A percentile compares a stretch with the other conserved stretches of the same genome.
Conservation (phyloP, 495 filamentous ascomycete genomes). For the Rostrohypoxylon terebratum region DNA sequence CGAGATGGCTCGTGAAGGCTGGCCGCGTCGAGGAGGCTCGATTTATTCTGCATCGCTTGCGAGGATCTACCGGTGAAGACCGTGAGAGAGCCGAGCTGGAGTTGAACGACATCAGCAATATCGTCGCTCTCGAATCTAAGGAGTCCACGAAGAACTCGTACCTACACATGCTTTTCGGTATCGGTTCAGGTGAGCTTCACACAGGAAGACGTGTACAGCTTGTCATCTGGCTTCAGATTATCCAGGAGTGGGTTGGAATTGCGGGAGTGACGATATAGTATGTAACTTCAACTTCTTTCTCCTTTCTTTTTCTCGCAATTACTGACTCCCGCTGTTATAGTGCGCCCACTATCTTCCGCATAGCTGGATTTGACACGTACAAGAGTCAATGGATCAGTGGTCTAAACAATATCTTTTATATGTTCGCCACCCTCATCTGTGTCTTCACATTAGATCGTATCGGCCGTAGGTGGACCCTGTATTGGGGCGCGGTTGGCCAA, state of each 20-base stretch:
- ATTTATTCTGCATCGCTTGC: slow-evolving; percentile 70
- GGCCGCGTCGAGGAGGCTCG: slow-evolving; percentile 71
- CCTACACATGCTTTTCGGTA: slow-evolving; percentile 71
- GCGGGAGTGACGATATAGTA: slow-evolving; percentile 74
- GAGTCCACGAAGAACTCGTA: slow-evolving; percentile 67
- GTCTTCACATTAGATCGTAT: slow-evolving; percentile 77
- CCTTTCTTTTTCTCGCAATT: too few species aligned
- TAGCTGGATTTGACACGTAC: slow-evolving; percentile 69
- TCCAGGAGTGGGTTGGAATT: slow-evolving; percentile 81
- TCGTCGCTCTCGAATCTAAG: slow-evolving; percentile 63
- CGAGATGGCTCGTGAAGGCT: slow-evolving; percentile 72
- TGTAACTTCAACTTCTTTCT: too few species aligned
- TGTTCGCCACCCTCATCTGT: slow-evolving; percentile 66
- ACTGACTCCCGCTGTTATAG: too few species aligned
- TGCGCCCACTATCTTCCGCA: slow-evolving; percentile 73
- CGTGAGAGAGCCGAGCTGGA: slow-evolving; percentile 67
- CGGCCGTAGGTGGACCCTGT: slow-evolving; percentile 74
- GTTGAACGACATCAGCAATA: slow-evolving; percentile 71
- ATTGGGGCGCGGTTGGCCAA: slow-evolving; percentile 73
- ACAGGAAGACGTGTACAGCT: slow-evolving; percentile 74
- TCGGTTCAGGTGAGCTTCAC: slow-evolving; percentile 71
- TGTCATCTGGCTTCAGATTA: slow-evolving; percentile 78
- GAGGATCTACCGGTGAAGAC: slow-evolving; percentile 68
- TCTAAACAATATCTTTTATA: slow-evolving; percentile 76
- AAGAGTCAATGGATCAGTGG: slow-evolving; percentile 77